Conservation (phyloP, 768 basidiomycete species). For the Termitomyces sp. region DNA sequence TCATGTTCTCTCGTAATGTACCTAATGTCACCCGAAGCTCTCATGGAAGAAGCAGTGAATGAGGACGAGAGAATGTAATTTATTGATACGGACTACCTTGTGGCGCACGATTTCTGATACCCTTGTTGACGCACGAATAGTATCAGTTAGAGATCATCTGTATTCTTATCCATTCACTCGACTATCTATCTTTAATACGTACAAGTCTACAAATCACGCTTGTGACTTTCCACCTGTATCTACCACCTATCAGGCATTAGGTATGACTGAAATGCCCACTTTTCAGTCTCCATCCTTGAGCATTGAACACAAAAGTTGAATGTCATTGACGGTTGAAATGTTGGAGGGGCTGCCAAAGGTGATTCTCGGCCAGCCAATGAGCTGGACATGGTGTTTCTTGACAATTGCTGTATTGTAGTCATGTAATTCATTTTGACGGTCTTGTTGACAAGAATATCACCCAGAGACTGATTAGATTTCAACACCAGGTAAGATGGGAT, state of each 20-base stretch:
- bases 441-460: neutral
- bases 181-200: neutral
- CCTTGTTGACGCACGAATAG: conserved; percentile 5
- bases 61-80: conserved; percentile 30
- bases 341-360: neutral
- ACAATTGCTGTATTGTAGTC: neutral
- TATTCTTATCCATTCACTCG: conserved; percentile 7
- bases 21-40: conserved; percentile 12
- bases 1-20: neutral
- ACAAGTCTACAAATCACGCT: neutral
- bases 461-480: too few species aligned
- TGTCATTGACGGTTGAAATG: neutral
- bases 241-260: too few species aligned
- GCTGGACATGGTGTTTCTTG: neutral
- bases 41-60: conserved; percentile 42
- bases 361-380: neutral
- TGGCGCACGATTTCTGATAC: conserved; percentile 9
- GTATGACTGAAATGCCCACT: neutral
- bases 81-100: conserved; percentile 7
- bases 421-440: neutral
- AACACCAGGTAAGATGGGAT: too few species aligned
- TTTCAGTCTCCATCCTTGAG: neutral
- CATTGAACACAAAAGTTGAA: neutral
- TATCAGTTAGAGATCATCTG: conserved; percentile 15
- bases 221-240: too few species aligned